Evolutionary conservation across 148 eudicot genomes (phyloP), one percentile per base, ranked within the genome.

Genomic region (Silene latifolia): DNA sequence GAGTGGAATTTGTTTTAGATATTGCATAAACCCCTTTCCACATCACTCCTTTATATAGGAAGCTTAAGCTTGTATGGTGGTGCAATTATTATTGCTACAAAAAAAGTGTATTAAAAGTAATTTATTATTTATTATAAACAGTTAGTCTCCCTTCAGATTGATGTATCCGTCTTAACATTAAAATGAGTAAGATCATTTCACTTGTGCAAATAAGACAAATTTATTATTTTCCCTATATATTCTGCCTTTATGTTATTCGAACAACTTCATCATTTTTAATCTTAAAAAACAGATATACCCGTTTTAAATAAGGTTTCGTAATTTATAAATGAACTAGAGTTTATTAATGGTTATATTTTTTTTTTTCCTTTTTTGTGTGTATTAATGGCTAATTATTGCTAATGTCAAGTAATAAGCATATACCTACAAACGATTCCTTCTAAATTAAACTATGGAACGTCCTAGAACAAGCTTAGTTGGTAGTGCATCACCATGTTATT

Each of bases 41-140:
- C 83, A 80, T 77, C 80, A 72, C 67, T 64, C 56, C 83, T 80
- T 65, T 80, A 76, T 76, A 76, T 80, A 80, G 73, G 48, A 62
- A 44, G 20, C 35, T 32, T 27, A n/a, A 11, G 7, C 53, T 24
- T 6, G 63, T 35, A 35, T n/a, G 1, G 3, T 39, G 44, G 8
- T 39, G 44, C 44, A 39, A 39, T 39, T 39, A 39, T 39, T 39
- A 39, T 39, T 6, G 44, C 44, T 39, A 1, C 6, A 8, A 39
- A 39, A 39, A 39, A 39, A 7, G 42, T 23, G n/a, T 61, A 70
- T 63, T 19, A 14, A 42, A 46, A 51, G 4, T 11, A 11, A 58
- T 57, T 7, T 32, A 20, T 20, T 51, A 5, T 32, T 8, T 8
- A 35, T 8, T 8, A 35, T 32, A 32, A 32, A 32, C 35, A 32